Conservation (phyloP, 768 basidiomycete species). For the Lactarius indigo region DNA sequence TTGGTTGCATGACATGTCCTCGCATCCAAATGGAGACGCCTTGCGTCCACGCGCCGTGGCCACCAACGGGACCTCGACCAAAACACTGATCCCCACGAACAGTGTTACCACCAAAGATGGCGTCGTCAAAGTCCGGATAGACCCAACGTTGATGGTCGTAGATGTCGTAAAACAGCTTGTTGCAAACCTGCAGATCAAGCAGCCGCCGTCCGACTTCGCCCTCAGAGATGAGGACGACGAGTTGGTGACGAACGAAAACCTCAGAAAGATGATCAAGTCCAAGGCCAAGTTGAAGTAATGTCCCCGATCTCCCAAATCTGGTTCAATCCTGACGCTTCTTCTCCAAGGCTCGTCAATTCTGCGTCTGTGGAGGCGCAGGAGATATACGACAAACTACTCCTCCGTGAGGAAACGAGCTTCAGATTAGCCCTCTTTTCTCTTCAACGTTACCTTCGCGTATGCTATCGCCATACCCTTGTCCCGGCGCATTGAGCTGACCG, state of each 20-base stretch:
- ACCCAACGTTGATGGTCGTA: conserved; percentile 76
- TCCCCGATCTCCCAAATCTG: conserved; percentile 12
- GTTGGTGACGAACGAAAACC: conserved; percentile 82
- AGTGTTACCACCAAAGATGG: conserved; percentile 77
- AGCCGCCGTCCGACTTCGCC: conserved; percentile 67
- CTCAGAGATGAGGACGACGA: conserved; percentile 80
- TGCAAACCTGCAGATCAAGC: conserved; percentile 73
- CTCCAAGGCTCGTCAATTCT: conserved; percentile 67
- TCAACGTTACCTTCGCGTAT: conserved; percentile 74
- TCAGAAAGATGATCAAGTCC: conserved; percentile 74
- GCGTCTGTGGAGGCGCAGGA: conserved; percentile 78
- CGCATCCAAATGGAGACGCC: conserved; percentile 15
- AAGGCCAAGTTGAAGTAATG: conserved; percentile 75
- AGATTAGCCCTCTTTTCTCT: conserved; percentile 72
- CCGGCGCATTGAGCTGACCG: conserved; percentile 10
- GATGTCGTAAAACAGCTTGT: conserved; percentile 85
- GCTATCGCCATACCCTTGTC: conserved; percentile 23
- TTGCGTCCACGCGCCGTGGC: conserved; percentile 5
- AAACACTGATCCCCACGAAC: conserved; percentile 73
- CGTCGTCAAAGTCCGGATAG: conserved; percentile 79
- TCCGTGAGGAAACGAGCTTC: conserved; percentile 56
- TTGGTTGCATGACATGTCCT: conserved; percentile 17
- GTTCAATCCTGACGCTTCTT: background rate
- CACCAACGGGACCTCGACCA: conserved; percentile 29
- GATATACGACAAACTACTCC: conserved; percentile 63